Percentiles rank a stretch among this genome's conserved stretches.
Conservation (phyloP, 768 basidiomycete genomes). For the Panaeolus papilionaceus region DNA sequence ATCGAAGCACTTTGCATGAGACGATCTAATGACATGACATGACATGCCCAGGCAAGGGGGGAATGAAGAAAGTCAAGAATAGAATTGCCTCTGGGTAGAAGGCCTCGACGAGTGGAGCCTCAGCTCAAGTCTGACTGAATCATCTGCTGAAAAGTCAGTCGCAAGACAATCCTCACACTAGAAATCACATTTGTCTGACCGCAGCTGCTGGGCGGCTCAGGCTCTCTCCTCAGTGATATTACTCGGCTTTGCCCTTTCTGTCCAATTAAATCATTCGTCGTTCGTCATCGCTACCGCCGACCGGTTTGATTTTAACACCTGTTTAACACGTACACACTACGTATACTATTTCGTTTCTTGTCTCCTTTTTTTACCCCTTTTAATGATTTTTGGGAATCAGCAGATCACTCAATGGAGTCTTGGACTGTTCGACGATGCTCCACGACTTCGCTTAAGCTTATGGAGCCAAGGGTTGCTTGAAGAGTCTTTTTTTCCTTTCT, state of each 20-base stretch:
- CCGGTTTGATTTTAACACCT: neutral
- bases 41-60: too few species aligned
- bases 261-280: too few species aligned
- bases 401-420: constrained; percentile 4
- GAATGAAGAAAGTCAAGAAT: too few species aligned
- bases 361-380: neutral
- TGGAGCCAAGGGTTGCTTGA: neutral
- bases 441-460: neutral
- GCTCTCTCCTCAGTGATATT: neutral
- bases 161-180: too few species aligned
- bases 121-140: too few species aligned
- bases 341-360: neutral
- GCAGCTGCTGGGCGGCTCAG: neutral
- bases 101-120: too few species aligned
- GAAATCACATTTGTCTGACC: neutral
- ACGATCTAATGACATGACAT: neutral
- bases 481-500: neutral
- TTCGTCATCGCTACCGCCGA: constrained; percentile 1
- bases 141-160: too few species aligned
- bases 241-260: neutral
- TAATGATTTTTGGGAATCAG: neutral
- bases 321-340: neutral
- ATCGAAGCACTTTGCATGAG: neutral
- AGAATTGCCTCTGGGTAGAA: too few species aligned
- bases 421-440: constrained; percentile 4